Evolutionary conservation across 2,329 filamentous ascomycete genomes (phyloP).

Genomic region (Chrysoporthe cubensis): DNA sequence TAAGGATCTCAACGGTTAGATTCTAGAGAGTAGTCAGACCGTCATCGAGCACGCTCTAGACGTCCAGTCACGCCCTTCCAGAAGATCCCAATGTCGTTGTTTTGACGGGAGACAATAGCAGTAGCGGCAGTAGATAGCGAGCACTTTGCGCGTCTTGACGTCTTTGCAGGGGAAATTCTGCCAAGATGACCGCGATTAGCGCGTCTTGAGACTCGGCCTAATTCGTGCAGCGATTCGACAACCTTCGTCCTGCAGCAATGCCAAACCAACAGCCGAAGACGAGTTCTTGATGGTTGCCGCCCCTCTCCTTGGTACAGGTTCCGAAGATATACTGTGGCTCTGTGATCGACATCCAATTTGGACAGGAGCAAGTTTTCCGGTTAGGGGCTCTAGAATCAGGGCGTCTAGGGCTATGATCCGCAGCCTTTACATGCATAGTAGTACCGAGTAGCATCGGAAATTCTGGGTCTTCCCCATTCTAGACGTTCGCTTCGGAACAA

Average conservation of each 20-base stretch:
- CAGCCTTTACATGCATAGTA: not conserved
- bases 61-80: too few relatives aligned
- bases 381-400: not conserved
- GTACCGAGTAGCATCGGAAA: not conserved
- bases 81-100: too few relatives aligned
- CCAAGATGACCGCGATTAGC: not conserved
- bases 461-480: not conserved
- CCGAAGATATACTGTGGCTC: not conserved
- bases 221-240: not conserved
- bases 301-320: not conserved
- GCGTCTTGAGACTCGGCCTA: not conserved
- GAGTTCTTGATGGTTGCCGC: not conserved
- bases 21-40: not conserved
- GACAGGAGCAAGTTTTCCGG: not conserved
- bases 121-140: too few relatives aligned
- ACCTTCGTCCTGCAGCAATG: not conserved
- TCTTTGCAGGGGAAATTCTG: not conserved
- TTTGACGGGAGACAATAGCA: not conserved
- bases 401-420: not conserved
- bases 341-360: not conserved
- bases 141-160: too few relatives aligned
- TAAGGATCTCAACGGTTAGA: slow-evolving; percentile 33
- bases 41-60: not conserved
- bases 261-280: not conserved
- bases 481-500: not conserved